Evolutionary conservation across 805 yeast species (phyloP).

Genomic region (Hanseniaspora valbyensis): DNA sequence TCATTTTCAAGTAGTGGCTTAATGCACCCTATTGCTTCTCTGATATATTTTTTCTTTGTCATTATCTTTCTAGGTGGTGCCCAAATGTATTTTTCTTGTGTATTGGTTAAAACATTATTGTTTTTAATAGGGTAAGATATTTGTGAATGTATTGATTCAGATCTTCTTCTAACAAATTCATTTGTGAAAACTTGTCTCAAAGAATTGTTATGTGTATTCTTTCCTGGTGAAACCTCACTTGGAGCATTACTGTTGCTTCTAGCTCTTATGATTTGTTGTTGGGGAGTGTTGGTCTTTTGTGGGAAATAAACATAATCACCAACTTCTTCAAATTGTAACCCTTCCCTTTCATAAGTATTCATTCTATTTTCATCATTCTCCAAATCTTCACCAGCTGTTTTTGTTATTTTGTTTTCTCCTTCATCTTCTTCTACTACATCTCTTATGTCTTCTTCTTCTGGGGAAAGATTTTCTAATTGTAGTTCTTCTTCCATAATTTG

Average conservation of each 20-base stretch:
- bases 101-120: not conserved
- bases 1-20: conserved; percentile 43
- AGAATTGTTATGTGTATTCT: not conserved
- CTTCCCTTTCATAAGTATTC: conserved; percentile 16
- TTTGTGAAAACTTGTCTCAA: not conserved
- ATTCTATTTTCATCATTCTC: conserved; percentile 18
- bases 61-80: conserved; percentile 33
- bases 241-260: not conserved
- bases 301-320: conserved; percentile 11
- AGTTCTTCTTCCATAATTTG: conserved; percentile 17
- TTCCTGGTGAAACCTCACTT: not conserved
- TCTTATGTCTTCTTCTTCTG: too few species aligned
- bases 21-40: conserved; percentile 48
- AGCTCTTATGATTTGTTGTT: not conserved
- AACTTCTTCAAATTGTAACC: conserved; percentile 23
- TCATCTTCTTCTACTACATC: conserved; percentile 21
- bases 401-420: conserved; percentile 17
- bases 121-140: not conserved
- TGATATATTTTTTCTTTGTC: conserved; percentile 34
- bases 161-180: conserved; percentile 3
- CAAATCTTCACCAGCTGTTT: not conserved
- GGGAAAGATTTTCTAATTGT: conserved; percentile 19
- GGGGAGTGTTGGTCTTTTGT: not conserved
- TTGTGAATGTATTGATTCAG: conserved; percentile 12
- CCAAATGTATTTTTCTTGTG: conserved; percentile 31